Evolutionary conservation across 2,329 filamentous ascomycete genomes (phyloP), one percentile per base, ranked within the genome.

Genomic region (Cladorrhinum sp.): DNA sequence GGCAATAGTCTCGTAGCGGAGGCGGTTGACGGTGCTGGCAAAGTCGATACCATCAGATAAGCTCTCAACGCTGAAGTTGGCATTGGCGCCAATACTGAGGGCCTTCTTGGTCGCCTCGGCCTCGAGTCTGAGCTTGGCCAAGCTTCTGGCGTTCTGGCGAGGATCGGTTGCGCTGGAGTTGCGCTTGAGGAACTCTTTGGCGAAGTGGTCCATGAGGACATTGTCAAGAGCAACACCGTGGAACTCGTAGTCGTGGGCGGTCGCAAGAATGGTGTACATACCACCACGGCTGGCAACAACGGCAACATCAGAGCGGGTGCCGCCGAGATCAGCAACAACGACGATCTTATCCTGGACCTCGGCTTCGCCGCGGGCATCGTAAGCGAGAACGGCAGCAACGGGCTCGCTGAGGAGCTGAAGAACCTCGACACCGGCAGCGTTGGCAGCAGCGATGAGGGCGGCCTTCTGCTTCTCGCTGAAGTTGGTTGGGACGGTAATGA

Each of bases 151-250:
- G 73, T 95, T 91, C 72, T 88, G 84, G 68, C 93, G 85, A 22
- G 95, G 95, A 76, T 98, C 95, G 60, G 85, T 85, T 36, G 76
- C 77, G 18, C 79, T 62, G 9, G 88, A 89, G 84, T 98, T 86
- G 84, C 96, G 96, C 85, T 99, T 98, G 72, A 95, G 85, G 79
- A 99, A 99, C 78, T 99, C 95, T 83, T 99, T 99, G 69, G 93
- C 90, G 69, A 98, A 97, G 81, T 97, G 89, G 74, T 99, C 93
- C 74, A 96, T 90, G 61, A 99, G 83, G 54, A 93, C 89, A 74
- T 95, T 85, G 79, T 99, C 95, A 60, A 99, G 83, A 67, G 92
- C 87, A 36, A 86, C 83, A 71, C 95, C 95, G 59, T 91, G 88
- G 68, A 93, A 90, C 72, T 98, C 93, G 78, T 96, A 97, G 81